A percentile compares a stretch with the other conserved stretches of the same genome.
phyloP scores from a whole-genome alignment of 345 rosid species.

The Iberis pinnata region DNA sequence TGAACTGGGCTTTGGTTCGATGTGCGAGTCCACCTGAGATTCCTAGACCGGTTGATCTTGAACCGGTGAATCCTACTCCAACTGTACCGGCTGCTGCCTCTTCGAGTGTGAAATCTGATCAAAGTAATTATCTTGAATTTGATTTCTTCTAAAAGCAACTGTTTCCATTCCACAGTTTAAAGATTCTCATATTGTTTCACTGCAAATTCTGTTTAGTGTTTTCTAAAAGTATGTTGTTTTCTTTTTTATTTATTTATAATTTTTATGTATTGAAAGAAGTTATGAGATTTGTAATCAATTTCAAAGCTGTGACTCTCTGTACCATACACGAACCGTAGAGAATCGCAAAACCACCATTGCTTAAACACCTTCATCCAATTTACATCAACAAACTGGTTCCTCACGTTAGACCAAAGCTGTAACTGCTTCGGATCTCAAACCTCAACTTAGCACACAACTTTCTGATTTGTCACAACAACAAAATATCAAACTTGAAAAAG shows the following conservation, averaged over 20 bases:
- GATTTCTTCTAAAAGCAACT: constrained; percentile 56
- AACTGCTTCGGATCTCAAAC: constrained; percentile 17
- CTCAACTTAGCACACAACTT: constrained; percentile 20
- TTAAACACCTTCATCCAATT: constrained; percentile 30
- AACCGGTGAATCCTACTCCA: constrained; percentile 31
- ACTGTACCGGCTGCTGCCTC: constrained; percentile 31
- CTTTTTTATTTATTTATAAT: too few species aligned
- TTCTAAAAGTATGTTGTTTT: too few species aligned
- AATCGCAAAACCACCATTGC: too few species aligned
- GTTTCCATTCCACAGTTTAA: background rate
- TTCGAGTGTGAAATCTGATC: constrained; percentile 43
- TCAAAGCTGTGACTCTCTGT: too few species aligned
- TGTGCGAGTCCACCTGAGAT: constrained; percentile 79
- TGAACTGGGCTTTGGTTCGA: constrained; percentile 77
- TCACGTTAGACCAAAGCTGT: constrained; percentile 16
- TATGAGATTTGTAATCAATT: too few species aligned
- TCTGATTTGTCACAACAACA: constrained; percentile 9
- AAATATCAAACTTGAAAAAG: constrained; percentile 25
- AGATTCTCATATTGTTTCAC: constrained; percentile 20
- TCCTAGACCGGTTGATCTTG: constrained; percentile 63
- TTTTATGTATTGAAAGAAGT: too few species aligned
- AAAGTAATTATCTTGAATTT: constrained; percentile 58
- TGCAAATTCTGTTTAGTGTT: constrained; percentile 24
- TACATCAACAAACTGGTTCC: constrained; percentile 27
- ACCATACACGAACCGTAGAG: too few species aligned